These are phyloP conservation scores for Auxenochlorella protothecoides DNA, from an alignment of 139 green algal species.

Conservation along the genomic window DNA sequence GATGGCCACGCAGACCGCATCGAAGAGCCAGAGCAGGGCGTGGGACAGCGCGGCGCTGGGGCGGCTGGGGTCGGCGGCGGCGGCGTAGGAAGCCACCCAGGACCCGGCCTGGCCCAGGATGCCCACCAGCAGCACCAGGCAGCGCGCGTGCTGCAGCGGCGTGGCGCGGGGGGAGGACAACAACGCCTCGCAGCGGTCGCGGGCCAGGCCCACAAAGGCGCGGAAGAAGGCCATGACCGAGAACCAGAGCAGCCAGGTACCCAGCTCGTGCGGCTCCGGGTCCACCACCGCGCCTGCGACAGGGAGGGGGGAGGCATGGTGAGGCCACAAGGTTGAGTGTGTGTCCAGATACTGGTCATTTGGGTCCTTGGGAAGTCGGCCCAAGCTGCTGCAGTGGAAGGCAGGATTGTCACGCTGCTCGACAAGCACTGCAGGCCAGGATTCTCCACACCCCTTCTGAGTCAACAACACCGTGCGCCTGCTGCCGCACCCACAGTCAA, in stretches of 20 bases:
- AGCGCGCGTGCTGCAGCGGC: constrained; percentile 7
- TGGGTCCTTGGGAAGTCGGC: too few relatives aligned
- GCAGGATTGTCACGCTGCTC: too few relatives aligned
- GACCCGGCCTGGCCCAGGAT: constrained; percentile 14
- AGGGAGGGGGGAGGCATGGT: too few relatives aligned
- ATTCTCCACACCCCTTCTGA: too few relatives aligned
- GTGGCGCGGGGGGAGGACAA: constrained; percentile 11
- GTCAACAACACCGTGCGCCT: too few relatives aligned
- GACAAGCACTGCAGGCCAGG: too few relatives aligned
- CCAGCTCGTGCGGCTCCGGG: neutral
- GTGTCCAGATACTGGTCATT: too few relatives aligned
- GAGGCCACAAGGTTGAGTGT: too few relatives aligned
- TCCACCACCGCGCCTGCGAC: constrained; percentile 3
- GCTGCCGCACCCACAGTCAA: neutral
- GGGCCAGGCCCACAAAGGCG: constrained; percentile 13
- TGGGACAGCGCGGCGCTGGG: neutral
- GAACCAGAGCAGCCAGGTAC: constrained; percentile 1
- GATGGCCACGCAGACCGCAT: constrained; percentile 7
- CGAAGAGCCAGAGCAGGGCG: constrained; percentile 18
- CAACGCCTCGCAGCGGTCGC: constrained; percentile 15
- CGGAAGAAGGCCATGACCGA: constrained; percentile 3
- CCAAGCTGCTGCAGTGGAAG: too few relatives aligned
- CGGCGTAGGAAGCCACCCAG: constrained; percentile 3
- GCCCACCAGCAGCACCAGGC: constrained; percentile 9
- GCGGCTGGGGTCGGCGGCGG: neutral